Conservation (phyloP, 192 early-diverging fungal genomes). For the Coemansia sp. region DNA sequence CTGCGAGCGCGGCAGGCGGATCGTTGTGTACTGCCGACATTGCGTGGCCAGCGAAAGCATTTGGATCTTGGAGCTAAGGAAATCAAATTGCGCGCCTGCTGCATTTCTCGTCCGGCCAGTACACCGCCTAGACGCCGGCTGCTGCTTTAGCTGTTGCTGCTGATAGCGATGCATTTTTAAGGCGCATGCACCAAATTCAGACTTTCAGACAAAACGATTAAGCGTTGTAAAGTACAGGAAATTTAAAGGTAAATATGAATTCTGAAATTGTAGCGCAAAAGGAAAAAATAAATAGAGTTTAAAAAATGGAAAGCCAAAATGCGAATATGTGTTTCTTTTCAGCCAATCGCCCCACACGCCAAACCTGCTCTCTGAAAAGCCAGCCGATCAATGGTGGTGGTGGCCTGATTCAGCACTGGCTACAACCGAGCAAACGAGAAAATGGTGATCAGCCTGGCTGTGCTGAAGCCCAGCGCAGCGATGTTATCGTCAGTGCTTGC, state of each 20-base stretch:
- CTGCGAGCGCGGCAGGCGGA: constrained; percentile 29
- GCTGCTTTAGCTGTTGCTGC: not conserved
- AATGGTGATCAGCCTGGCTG: not conserved
- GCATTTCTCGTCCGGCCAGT: constrained; percentile 26
- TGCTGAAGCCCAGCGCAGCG: not conserved
- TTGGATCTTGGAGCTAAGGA: constrained; percentile 37
- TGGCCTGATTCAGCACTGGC: not conserved
- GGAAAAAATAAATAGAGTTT: not conserved
- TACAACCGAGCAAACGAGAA: not conserved
- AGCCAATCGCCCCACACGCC: too few species aligned
- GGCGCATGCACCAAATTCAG: not conserved
- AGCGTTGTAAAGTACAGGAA: too few species aligned
- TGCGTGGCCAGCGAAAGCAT: constrained; percentile 42
- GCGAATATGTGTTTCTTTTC: too few species aligned
- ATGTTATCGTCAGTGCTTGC: constrained; percentile 1
- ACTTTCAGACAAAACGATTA: not conserved
- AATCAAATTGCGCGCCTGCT: constrained; percentile 18
- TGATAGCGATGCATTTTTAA: not conserved
- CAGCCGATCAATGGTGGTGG: too few species aligned
- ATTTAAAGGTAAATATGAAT: not conserved
- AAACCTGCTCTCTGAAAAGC: too few species aligned
- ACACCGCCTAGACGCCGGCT: constrained; percentile 7
- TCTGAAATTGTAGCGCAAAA: not conserved
- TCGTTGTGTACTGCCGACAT: constrained; percentile 35
- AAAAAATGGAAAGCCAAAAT: too few species aligned